These are phyloP conservation scores for Diaporthe sp. DNA, from an alignment of 2,329 filamentous ascomycete genomes.

Conservation along the genomic window DNA sequence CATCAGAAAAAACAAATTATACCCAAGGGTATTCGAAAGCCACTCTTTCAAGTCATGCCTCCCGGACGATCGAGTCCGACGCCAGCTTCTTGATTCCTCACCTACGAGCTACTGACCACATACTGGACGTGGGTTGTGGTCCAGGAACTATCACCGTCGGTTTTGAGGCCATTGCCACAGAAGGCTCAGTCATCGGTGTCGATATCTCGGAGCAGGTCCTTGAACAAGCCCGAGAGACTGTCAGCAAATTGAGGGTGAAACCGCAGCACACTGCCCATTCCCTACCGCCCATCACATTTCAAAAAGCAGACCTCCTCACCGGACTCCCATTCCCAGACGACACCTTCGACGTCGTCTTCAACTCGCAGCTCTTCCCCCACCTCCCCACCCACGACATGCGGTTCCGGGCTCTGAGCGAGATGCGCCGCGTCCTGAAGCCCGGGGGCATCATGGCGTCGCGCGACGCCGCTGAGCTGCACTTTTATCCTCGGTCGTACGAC, in stretches of 20 bases:
- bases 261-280: background rate
- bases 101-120: background rate
- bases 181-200: slow-evolving; percentile 34
- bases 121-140: slow-evolving; percentile 38
- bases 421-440: slow-evolving; percentile 50
- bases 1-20: slow-evolving; percentile 4
- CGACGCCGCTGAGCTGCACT: slow-evolving; percentile 46
- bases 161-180: slow-evolving; percentile 13
- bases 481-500: background rate
- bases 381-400: slow-evolving; percentile 42
- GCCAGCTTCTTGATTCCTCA: slow-evolving; percentile 37
- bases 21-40: slow-evolving; percentile 36
- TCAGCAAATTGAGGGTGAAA: background rate
- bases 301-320: slow-evolving; percentile 46
- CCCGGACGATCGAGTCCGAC: slow-evolving; percentile 36
- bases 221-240: background rate
- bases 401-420: slow-evolving; percentile 47
- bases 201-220: slow-evolving; percentile 29
- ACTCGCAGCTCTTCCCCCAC: slow-evolving; percentile 50
- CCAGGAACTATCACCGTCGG: slow-evolving; percentile 39
- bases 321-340: slow-evolving; percentile 49
- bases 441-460: slow-evolving; percentile 49
- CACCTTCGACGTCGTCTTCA: slow-evolving; percentile 50
- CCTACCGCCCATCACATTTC: slow-evolving; percentile 13
- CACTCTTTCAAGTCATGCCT: slow-evolving; percentile 32